phyloP scores from a whole-genome alignment of 805 yeast genomes.

The Suhomyces faveliae region DNA sequence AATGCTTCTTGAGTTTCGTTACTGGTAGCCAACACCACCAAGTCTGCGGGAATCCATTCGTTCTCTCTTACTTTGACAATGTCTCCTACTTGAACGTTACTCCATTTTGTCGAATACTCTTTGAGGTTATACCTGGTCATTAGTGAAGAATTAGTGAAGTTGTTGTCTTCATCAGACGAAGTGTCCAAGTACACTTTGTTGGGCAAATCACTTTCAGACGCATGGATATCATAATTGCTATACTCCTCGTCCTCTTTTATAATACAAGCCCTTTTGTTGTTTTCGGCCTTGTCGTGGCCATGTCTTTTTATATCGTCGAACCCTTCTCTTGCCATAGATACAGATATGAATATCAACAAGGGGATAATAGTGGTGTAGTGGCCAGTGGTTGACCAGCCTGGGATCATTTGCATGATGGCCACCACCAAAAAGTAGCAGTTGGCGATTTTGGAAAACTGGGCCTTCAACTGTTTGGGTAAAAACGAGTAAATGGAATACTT shows the following conservation, averaged over 20 bases:
- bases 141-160: slow-evolving; percentile 13
- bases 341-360: slow-evolving; percentile 75
- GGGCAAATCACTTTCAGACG: no score
- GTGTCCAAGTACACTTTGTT: slow-evolving; percentile 4
- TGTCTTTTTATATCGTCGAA: slow-evolving; percentile 91
- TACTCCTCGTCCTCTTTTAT: slow-evolving; percentile 32
- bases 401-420: slow-evolving; percentile 92
- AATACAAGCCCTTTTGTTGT: slow-evolving; percentile 43
- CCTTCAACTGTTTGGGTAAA: slow-evolving; percentile 81
- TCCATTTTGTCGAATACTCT: slow-evolving; percentile 55
- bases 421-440: slow-evolving; percentile 87
- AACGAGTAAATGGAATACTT: slow-evolving; percentile 79
- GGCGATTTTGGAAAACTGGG: slow-evolving; percentile 91
- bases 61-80: slow-evolving; percentile 68
- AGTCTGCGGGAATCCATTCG: slow-evolving; percentile 95
- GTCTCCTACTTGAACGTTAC: slow-evolving; percentile 83
- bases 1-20: slow-evolving; percentile 64
- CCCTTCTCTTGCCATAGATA: slow-evolving; percentile 90
- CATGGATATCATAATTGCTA: slow-evolving; percentile 33
- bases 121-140: slow-evolving; percentile 33
- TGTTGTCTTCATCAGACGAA: slow-evolving; percentile 5
- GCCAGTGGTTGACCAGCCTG: slow-evolving; percentile 97
- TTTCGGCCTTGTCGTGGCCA: slow-evolving; percentile 80
- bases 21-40: slow-evolving; percentile 67
- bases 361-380: slow-evolving; percentile 93